phyloP scores from a whole-genome alignment of 2,329 filamentous ascomycete genomes.

The Laburnicola sp. region DNA sequence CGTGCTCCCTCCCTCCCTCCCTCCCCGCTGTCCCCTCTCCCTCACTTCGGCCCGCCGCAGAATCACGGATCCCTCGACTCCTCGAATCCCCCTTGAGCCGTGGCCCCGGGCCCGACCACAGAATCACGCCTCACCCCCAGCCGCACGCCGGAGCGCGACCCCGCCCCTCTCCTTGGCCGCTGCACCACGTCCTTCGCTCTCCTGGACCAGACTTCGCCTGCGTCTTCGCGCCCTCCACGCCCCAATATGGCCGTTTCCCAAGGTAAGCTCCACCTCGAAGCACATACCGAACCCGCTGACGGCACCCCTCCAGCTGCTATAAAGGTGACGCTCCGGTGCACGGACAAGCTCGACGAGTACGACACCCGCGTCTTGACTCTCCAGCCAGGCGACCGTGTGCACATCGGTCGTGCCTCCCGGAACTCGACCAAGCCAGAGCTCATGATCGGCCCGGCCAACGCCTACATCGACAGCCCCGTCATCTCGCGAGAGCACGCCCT shows the following conservation, averaged over 20 bases:
- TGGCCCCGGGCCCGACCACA: neutral
- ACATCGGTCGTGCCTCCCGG: constrained; percentile 51
- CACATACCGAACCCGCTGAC: constrained; percentile 6
- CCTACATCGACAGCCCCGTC: constrained; percentile 70
- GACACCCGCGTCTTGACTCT: constrained; percentile 37
- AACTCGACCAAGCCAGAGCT: constrained; percentile 47
- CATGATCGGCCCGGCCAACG: constrained; percentile 56
- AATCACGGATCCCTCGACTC: neutral
- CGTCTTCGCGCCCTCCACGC: neutral
- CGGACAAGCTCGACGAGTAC: constrained; percentile 48
- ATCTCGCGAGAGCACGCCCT: constrained; percentile 71
- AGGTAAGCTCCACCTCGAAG: neutral
- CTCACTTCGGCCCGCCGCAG: neutral
- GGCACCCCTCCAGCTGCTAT: constrained; percentile 28
- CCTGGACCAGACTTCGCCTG: neutral
- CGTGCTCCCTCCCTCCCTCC: constrained; percentile 8
- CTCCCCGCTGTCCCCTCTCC: neutral
- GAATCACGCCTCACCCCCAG: neutral
- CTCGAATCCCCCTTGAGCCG: neutral
- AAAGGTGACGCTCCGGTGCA: constrained; percentile 35
- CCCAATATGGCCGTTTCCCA: constrained; percentile 9
- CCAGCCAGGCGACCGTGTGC: constrained; percentile 27
- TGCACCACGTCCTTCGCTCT: neutral
- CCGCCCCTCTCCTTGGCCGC: constrained; percentile 1
- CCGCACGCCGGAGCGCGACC: neutral